A percentile compares a stretch with the other conserved stretches of the same genome.
phyloP scores from a whole-genome alignment of 257 asterid species.

The Nicotiana undulata region DNA sequence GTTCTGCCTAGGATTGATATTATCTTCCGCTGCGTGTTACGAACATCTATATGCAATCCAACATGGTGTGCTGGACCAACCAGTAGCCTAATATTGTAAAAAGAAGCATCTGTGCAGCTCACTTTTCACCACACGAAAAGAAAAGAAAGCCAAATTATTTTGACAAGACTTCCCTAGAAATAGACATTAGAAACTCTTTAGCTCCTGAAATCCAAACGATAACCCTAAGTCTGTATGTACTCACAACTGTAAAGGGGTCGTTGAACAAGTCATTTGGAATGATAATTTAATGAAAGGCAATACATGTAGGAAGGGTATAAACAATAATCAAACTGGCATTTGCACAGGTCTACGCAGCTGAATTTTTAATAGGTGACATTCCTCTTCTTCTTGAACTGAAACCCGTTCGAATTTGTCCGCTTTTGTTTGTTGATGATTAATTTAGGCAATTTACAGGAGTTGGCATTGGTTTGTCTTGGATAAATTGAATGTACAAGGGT shows the following conservation, averaged over 20 bases:
- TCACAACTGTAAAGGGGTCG: neutral
- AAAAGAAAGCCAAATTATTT: neutral
- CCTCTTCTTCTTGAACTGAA: neutral
- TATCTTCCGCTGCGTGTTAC: too few species aligned
- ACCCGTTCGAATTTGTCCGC: neutral
- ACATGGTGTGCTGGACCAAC: too few species aligned
- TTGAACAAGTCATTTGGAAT: too few species aligned
- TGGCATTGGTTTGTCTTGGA: too few species aligned
- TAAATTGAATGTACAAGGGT: too few species aligned
- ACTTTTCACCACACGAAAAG: neutral
- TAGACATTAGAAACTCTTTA: neutral
- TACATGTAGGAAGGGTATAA: too few species aligned
- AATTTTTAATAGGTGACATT: neutral
- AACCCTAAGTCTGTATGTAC: neutral
- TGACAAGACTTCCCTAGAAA: neutral
- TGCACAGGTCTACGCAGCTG: neutral
- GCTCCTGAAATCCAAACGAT: neutral
- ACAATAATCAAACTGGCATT: neutral
- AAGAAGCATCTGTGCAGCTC: neutral
- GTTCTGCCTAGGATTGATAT: too few species aligned
- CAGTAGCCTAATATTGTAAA: neutral
- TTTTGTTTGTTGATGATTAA: neutral
- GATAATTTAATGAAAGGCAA: too few species aligned
- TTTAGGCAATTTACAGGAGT: too few species aligned
- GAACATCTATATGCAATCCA: too few species aligned